Conservation (phyloP, 352 stramenopile species). For the Globisporangium viniferum region DNA sequence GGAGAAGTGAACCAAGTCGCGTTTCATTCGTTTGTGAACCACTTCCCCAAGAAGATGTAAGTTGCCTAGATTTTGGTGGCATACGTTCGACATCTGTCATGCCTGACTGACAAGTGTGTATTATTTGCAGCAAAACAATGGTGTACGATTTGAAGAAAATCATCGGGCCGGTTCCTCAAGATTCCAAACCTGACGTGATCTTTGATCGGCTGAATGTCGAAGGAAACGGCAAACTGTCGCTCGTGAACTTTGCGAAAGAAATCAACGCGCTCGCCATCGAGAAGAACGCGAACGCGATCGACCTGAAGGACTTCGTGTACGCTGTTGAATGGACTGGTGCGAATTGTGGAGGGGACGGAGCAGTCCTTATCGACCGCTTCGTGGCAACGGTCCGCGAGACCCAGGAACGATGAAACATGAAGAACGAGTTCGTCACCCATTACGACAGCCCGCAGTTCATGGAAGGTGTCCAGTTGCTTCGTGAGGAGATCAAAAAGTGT, state of each 20-base stretch:
- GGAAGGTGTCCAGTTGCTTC: constrained; percentile 68
- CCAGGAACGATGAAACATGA: constrained; percentile 76
- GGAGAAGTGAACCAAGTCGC: constrained; percentile 57
- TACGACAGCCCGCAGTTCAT: constrained; percentile 77
- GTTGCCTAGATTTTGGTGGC: constrained; percentile 7
- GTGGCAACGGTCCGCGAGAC: constrained; percentile 63
- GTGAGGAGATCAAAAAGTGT: constrained; percentile 68
- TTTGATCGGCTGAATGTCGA: constrained; percentile 77
- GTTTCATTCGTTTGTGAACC: constrained; percentile 80
- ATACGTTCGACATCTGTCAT: not conserved
- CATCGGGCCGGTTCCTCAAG: constrained; percentile 34
- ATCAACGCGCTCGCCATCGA: constrained; percentile 55
- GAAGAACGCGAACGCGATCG: constrained; percentile 44
- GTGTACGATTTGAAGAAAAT: constrained; percentile 75
- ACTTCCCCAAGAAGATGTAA: constrained; percentile 79
- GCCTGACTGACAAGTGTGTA: not conserved
- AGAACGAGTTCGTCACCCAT: constrained; percentile 78
- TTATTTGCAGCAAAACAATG: constrained; percentile 39
- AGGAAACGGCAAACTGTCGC: constrained; percentile 62
- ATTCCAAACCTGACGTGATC: constrained; percentile 38
- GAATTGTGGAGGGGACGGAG: constrained; percentile 65
- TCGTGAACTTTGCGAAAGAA: constrained; percentile 55
- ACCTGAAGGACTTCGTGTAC: constrained; percentile 75
- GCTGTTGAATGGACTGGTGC: constrained; percentile 69
- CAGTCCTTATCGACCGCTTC: constrained; percentile 74